Evolutionary conservation across 352 stramenopile genomes (phyloP).

Genomic region (Phytophthora hybrid): DNA sequence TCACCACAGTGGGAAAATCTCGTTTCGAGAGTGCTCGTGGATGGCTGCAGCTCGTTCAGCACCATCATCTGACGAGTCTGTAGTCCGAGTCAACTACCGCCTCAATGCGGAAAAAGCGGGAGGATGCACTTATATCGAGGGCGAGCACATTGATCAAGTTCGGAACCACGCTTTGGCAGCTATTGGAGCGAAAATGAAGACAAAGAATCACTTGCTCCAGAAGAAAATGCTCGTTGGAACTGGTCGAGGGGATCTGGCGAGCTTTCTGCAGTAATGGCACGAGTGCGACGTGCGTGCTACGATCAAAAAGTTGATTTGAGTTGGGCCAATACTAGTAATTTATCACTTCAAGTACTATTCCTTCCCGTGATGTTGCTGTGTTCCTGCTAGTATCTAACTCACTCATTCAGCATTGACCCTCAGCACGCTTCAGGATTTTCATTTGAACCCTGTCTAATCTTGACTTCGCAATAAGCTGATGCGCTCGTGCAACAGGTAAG

Average conservation of each 20-base stretch:
- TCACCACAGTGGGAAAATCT: slow-evolving; percentile 40
- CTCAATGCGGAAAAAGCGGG: slow-evolving; percentile 31
- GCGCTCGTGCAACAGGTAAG: slow-evolving; percentile 17
- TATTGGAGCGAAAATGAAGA: slow-evolving; percentile 40
- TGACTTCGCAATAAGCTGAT: slow-evolving; percentile 19
- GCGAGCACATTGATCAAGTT: slow-evolving; percentile 42
- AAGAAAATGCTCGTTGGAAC: slow-evolving; percentile 38
- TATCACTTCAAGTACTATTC: no score
- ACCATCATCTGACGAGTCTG: slow-evolving; percentile 26
- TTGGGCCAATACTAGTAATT: no score
- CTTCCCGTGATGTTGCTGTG: no score
- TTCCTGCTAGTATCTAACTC: no score
- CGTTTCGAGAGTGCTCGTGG: slow-evolving; percentile 37
- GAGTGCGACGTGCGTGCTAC: neutral
- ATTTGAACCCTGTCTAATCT: slow-evolving; percentile 22
- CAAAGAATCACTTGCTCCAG: slow-evolving; percentile 35
- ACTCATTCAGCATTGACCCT: neutral
- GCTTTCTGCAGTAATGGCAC: slow-evolving; percentile 24
- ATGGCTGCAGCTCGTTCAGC: slow-evolving; percentile 32
- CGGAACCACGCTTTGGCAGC: slow-evolving; percentile 35
- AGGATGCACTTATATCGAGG: slow-evolving; percentile 37
- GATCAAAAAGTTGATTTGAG: no score
- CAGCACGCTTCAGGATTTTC: slow-evolving; percentile 17
- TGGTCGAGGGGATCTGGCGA: slow-evolving; percentile 29
- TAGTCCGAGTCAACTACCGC: slow-evolving; percentile 33